Evolutionary conservation across 371 early-diverging fungal genomes (phyloP), one percentile per base, ranked within the genome.

Genomic region (Mortierella sp.): DNA sequence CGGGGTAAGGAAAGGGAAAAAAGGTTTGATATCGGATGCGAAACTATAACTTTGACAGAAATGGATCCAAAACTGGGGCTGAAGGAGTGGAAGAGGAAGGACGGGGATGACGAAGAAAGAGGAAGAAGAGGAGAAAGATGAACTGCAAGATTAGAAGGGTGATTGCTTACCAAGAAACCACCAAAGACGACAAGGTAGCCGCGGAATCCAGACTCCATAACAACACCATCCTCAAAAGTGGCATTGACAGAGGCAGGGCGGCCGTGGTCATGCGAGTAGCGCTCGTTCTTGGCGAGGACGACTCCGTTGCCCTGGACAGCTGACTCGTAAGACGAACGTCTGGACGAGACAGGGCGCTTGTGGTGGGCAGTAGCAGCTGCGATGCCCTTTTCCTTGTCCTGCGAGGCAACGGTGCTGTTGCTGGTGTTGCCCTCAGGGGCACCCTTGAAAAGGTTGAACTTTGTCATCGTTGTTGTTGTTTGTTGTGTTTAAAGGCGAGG

Each of bases 121-220:
- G 74, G 14, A n/a, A 4, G n/a, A 14, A 60, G 38, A 46, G 55
- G 48, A 29, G 27, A 46, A 68, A 2, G 35, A 43, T 27, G 14
- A 46, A 5, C 41, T 29, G 6, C 14, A 10, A 24, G 12, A 21
- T 12, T 24, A 8, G 24, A 24, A 29, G 10, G 29, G 41, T 18
- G 18, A 14, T 27, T 32, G 70, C 80, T 82, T 88, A 90, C 90
- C 86, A 89, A 76, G 71, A 89, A 90, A 24, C 88, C 88, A 10
- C 88, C 89, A 75, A 89, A 74, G 63, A 90, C 90, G 24, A 90
- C 87, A 8, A 89, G 76, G 84, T 90, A 89, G 49, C 90, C 90
- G 49, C 80, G 83, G n/a, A 88, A 88, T 70, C 90, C 90, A 77
- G 79, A 81, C 56, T 84, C 85, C 85, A 84, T 84, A 18, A 84